Base-by-base conservation (phyloP, 768 basidiomycete species). In the Termitomyces sp. region DNA sequence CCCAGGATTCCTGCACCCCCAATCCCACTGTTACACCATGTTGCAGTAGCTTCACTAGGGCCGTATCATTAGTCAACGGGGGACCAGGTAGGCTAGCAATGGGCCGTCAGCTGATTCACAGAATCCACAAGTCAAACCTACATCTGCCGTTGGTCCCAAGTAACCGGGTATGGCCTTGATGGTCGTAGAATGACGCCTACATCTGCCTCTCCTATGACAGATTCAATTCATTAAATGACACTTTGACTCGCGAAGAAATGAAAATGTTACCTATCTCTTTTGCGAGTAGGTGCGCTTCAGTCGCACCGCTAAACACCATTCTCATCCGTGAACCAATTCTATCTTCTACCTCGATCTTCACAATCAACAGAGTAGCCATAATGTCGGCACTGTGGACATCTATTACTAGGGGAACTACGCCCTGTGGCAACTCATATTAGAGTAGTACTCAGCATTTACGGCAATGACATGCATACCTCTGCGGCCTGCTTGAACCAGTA, bases 1-100 rank as follows among this genome's bases (percentile, higher is more conserved):
- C 79, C 87, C 87, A 92, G 36, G 85, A 84, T 63, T 88, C 85
- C 42, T 77, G 73, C 38, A 87, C 78, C 17, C 88, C 90, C 54
- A 94, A 69, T 20, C 84, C 91, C n/a, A 93, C 87, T 20, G 86
- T 86, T n/a, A 96, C 89, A n/a, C 86, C 87, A 40, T 87, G 79
- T 5, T 81, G 76, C 15, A 89, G 72, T 43, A 98, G 79, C 25
- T 78, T 82, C 4, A 84, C 80, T 43, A 94, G 83, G 65, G 75
- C 80, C 14, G 83, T 84, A 63, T 83, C 78, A 59, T 83, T 82
- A 6, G 87, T 83, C 31, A 94, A 72, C 5, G 93, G 93, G 29
- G 88, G 88, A 1, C 92, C 92, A 34, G 90, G 86, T 65, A 88
- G 70, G 70, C 89, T 86, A 68, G 51, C 25, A 32, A 54, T 59